Conservation (phyloP, 352 stramenopile genomes). For the Pythium aristosporum region DNA sequence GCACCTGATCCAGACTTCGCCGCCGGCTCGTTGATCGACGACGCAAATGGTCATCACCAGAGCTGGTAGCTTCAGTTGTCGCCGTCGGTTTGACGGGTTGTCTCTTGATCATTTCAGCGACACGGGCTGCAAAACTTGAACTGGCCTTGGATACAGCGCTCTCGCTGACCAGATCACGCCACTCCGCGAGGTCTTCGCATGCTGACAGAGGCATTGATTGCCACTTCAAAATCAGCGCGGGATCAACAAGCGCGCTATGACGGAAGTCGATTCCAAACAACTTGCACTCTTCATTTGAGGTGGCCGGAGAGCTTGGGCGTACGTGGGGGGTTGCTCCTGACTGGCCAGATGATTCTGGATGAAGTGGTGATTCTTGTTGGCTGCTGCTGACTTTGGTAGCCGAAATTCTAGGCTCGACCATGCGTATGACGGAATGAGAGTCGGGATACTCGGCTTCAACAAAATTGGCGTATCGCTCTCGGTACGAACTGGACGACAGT, state of each 20-base stretch:
- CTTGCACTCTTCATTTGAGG: background rate
- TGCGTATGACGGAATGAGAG: slow-evolving; percentile 38
- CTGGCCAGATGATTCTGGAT: background rate
- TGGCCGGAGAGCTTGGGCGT: background rate
- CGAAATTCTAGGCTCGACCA: slow-evolving; percentile 14
- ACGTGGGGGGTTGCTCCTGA: too few species aligned
- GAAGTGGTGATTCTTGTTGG: background rate
- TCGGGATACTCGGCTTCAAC: slow-evolving; percentile 28
- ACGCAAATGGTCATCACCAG: too few species aligned
- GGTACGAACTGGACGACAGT: slow-evolving; percentile 40
- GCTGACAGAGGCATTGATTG: slow-evolving; percentile 6
- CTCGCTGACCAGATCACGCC: slow-evolving; percentile 7
- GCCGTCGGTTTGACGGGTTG: background rate
- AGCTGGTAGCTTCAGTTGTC: background rate
- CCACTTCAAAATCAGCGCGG: slow-evolving; percentile 10
- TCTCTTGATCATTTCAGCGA: background rate
- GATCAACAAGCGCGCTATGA: slow-evolving; percentile 9
- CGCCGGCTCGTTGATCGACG: slow-evolving; percentile 9
- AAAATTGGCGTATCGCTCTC: slow-evolving; percentile 48
- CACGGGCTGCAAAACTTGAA: background rate
- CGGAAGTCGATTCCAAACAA: slow-evolving; percentile 11
- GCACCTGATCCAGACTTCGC: slow-evolving; percentile 17
- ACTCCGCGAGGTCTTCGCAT: background rate
- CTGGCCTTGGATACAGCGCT: background rate
- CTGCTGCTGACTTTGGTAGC: background rate